Evolutionary conservation across 2,329 filamentous ascomycete species (phyloP), one percentile per base, ranked within the genome.

Genomic region (Colletotrichum falcatum): DNA sequence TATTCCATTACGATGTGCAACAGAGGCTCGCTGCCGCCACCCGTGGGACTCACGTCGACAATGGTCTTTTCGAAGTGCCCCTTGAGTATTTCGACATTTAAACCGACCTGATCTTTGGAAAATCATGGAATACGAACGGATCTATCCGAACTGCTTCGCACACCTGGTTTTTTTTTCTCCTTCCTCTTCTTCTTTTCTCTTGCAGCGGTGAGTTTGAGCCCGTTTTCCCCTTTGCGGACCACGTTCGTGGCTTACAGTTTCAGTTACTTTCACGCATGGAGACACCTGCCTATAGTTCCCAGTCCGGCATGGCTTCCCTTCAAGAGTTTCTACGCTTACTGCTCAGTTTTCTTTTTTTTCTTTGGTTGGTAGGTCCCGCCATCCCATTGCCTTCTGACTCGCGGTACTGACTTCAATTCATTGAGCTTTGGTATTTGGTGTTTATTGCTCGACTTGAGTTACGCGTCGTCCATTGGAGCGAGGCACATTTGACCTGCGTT

Each of bases 21-120:
- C 39, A 59, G 46, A 53, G 42, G 7, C 12, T 68, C 5, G 44
- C 42, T 26, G 26, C 42, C 28, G 44, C 12, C 20, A 65, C 53
- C n/a, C 46, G 30, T 7, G 60, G 61, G 5, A 54, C 61, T 14
- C 30, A 33, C 18, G 23, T 60, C 12, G 26, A 28, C 23, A 54
- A 58, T 9, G 66, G 66, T 4, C 61, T 68, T 11, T 16, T 64
- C 11, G 20, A 65, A 7, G 55, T 28, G 23, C 5, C 33, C 14
- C 9, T 28, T 20, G 53, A 59, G n/a, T 37, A 48, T 35, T 49
- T 61, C n/a, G 58, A 61, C n/a, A 49, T 61, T 11, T 61, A 61
- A 2, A 23, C 30, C 6, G 8, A 11, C 1, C 23, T 3, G 20
- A 20, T 16, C 11, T 23, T n/a, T 2, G 4, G 11, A 8, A 14